Base-by-base conservation (phyloP, 129 eudicot species). In the Oenanthe sinensis region DNA sequence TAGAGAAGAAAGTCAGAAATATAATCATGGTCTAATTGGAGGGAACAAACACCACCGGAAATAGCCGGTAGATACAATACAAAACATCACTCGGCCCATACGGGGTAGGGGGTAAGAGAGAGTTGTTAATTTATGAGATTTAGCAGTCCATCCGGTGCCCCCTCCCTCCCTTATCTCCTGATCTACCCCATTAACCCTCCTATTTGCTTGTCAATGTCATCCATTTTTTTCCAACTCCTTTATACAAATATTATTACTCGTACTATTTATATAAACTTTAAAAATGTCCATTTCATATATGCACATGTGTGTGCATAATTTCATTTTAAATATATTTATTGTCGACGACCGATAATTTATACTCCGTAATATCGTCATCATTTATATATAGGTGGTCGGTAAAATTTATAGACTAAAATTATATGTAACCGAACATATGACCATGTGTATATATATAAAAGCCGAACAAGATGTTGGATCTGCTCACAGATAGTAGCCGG, bases 81-180 rank as follows among this genome's bases (percentile, higher is more conserved):
- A 60, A 60, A 60, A 54, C 10, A 33, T 33, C 0, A 33, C 36
- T 33, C 1, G 67, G 67, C 4, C 67, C 67, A 20, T 0, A 54
- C 2, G 67, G 67, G 67, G 67, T 58, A 58, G 67, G 67, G 67
- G 67, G 67, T 58, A 58, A 58, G 30, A 58, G 28, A 58, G 67
- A n/a, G 67, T 58, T 22, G 28, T 55, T 55, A 55, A 54, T 5
- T 52, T 52, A 17, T 20, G 20, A 50, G 60, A 50, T 50, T 50
- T 50, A 50, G 60, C 60, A 50, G 19, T 45, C 30, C 11, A 44
- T 43, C 19, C 20, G 15, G 39, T 75, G n/a, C n/a, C n/a, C n/a
- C n/a, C n/a, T n/a, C n/a, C 79, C 85, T 70, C 86, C 75, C 93
- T 89, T 89, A 89, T 89, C 90, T 87, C 85, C 84, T 55, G 68